Percentiles rank a stretch among this genome's conserved stretches.
These are phyloP conservation scores for Cyclostephanos tholiformis DNA, from an alignment of 108 stramenopile genomes.

Conservation along the genomic window DNA sequence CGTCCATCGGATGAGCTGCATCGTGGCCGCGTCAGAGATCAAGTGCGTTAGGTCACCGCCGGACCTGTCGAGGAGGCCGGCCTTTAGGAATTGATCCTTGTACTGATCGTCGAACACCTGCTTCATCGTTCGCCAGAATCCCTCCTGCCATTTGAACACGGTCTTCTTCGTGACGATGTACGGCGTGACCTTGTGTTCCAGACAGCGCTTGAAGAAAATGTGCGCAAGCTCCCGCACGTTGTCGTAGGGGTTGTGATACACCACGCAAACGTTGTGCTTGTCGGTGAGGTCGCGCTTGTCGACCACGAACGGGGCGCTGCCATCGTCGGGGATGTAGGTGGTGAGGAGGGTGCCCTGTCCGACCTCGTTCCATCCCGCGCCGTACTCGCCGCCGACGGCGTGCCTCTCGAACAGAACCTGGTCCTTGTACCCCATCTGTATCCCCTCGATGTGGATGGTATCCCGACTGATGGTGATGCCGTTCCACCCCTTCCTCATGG, in stretches of 20 bases:
- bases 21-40: slow-evolving; percentile 97
- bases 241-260: slow-evolving; percentile 98
- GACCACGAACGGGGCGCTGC: slow-evolving; percentile 83
- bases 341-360: slow-evolving; percentile 91
- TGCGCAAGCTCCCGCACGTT: slow-evolving; percentile 93
- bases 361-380: slow-evolving; percentile 92
- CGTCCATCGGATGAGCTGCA: slow-evolving; percentile 98
- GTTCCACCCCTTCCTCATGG: slow-evolving; percentile 97
- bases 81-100: slow-evolving; percentile 77
- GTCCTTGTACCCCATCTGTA: slow-evolving; percentile 95
- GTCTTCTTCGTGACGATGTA: slow-evolving; percentile 99
- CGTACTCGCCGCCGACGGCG: slow-evolving; percentile 98
- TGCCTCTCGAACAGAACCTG: slow-evolving; percentile 96
- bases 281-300: slow-evolving; percentile 94
- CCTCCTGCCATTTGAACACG: slow-evolving; percentile 99
- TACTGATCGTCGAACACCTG: slow-evolving; percentile 91
- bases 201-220: slow-evolving; percentile 91
- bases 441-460: slow-evolving; percentile 98
- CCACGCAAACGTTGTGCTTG: slow-evolving; percentile 92
- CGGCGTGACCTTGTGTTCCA: slow-evolving; percentile 89
- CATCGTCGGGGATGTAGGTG: slow-evolving; percentile 89
- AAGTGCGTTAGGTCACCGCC: slow-evolving; percentile 93
- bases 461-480: slow-evolving; percentile 96
- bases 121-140: slow-evolving; percentile 95
- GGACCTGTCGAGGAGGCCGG: slow-evolving; percentile 86